Percentiles rank a stretch among this genome's conserved stretches.
Evolutionary conservation across 441 rosid genomes (phyloP).

Genomic region (Rhodomyrtus psidioides): DNA sequence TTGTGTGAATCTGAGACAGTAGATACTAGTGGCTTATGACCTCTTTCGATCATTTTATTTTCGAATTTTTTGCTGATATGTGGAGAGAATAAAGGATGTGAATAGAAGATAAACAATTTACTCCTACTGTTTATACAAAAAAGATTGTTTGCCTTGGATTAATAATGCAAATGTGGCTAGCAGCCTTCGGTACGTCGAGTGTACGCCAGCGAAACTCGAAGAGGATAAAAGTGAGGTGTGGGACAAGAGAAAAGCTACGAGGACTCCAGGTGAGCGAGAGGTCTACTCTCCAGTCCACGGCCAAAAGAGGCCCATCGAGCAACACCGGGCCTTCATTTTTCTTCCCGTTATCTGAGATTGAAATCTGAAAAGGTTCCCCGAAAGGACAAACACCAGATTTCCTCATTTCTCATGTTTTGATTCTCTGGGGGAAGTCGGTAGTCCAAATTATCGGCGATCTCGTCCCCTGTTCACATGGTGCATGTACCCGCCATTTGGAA

Average conservation of each 20-base stretch:
- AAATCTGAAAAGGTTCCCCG: not conserved
- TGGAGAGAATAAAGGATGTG: not conserved
- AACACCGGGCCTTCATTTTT: not conserved
- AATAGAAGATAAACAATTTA: not conserved
- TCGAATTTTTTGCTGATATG: too few relatives aligned
- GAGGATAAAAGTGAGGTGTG: not conserved
- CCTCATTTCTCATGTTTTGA: not conserved
- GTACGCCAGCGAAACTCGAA: not conserved
- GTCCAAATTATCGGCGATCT: not conserved
- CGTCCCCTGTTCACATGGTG: not conserved
- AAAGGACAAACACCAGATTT: not conserved
- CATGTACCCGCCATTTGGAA: not conserved
- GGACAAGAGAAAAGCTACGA: not conserved
- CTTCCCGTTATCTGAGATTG: not conserved
- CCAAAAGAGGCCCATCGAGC: not conserved
- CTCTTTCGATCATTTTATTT: not conserved
- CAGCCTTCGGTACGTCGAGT: too few relatives aligned
- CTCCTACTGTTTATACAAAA: not conserved
- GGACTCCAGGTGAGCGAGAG: not conserved
- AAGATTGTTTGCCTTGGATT: not conserved
- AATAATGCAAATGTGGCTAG: not conserved
- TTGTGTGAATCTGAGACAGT: not conserved
- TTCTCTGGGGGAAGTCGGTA: not conserved
- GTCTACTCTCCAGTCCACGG: too few relatives aligned
- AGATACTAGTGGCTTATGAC: not conserved